Base-by-base conservation (phyloP, 768 basidiomycete genomes). In the Termitomyces titanicus region DNA sequence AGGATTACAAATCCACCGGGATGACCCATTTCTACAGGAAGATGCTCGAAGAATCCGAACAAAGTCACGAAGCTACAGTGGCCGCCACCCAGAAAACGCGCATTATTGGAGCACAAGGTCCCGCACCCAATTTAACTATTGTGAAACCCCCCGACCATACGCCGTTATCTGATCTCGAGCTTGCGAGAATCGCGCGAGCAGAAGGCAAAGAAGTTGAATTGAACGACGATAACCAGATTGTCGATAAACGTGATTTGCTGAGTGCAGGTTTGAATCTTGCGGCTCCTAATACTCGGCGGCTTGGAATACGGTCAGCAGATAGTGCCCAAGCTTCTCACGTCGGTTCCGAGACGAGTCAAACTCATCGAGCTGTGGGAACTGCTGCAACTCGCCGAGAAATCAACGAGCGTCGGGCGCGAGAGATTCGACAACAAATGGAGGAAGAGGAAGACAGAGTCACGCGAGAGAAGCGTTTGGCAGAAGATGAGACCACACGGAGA, bases 141-240 rank as follows among this genome's bases (percentile, higher is more conserved):
- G 79, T 78, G 29, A 91, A 85, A 70, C 92, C 89, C 12, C 73
- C 79, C 39, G 78, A 89, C 57, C 75, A 85, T 62, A 72, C 75
- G 0, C 79, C 82, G 42, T 70, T 79, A 61, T 85, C 89, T 35
- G 94, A 96, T 69, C 64, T 82, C 27, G 87, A 92, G 64, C 78
- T 92, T 25, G 92, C 89, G 22, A 80, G 70, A 42, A 63, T 80
- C 42, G 92, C 93, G 15, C 76, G 78, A 61, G 82, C 79, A 55
- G 79, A 88, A 64, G 95, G 94, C 22, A 89, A 89, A 68, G 79
- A 85, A 11, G 86, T 99, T 33, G 96, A 98, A 70, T 74, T 98
- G 33, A 98, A 98, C 69, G 96, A 98, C 69, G 95, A 98, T 63
- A 95, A 94, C 63, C 92, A 95, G 68, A 94, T 98, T 44, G 88